phyloP scores from a whole-genome alignment of 768 basidiomycete species.

The Scleroderma citrinum region DNA sequence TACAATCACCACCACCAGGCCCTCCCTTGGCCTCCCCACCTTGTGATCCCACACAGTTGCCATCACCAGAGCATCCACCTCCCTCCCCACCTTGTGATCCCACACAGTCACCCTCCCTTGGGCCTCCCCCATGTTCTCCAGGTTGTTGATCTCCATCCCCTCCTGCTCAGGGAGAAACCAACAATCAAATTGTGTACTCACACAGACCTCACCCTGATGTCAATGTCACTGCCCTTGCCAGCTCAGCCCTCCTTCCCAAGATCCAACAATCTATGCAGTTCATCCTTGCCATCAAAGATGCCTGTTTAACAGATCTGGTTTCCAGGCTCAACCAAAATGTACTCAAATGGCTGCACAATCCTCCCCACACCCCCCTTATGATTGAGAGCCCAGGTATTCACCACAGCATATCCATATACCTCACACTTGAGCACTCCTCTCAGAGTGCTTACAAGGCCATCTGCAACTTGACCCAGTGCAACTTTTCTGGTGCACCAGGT shows the following conservation, averaged over 20 bases:
- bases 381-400: conserved; percentile 3
- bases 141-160: too few species aligned
- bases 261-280: not conserved
- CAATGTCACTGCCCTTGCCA: not conserved
- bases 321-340: not conserved
- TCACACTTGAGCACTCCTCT: conserved; percentile 5
- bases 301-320: not conserved
- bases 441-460: conserved; percentile 4
- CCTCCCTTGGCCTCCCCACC: too few species aligned
- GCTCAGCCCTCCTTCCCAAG: not conserved
- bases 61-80: too few species aligned
- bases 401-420: conserved; percentile 4
- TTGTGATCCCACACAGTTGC: too few species aligned
- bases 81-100: too few species aligned
- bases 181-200: too few species aligned
- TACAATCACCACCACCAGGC: too few species aligned
- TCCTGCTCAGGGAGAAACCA: too few species aligned
- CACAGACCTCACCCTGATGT: not conserved
- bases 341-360: not conserved
- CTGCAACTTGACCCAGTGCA: not conserved
- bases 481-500: conserved; percentile 4
- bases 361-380: not conserved
- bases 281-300: not conserved
- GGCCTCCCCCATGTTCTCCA: too few species aligned
- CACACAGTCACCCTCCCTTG: too few species aligned